phyloP scores from a whole-genome alignment of 495 filamentous ascomycete species.

The Mytilinidion resinicola region DNA sequence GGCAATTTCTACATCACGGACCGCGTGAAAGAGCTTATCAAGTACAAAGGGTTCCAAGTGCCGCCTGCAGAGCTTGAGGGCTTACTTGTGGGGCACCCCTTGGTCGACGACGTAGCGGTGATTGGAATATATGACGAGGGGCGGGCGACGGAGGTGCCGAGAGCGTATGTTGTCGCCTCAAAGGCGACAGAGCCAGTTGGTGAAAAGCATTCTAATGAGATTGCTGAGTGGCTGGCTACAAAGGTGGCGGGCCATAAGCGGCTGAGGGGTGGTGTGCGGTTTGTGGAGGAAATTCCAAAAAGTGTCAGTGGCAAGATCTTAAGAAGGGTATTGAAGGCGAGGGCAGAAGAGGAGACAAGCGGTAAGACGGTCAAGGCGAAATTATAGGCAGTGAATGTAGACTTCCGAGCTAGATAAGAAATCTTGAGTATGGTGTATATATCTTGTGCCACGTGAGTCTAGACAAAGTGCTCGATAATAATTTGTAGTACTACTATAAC shows the following conservation, averaged over 20 bases:
- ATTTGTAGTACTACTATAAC: no score
- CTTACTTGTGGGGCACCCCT: conserved; percentile 27
- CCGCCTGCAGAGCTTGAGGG: conserved; percentile 40
- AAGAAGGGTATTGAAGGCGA: conserved; percentile 25
- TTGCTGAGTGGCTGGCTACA: conserved; percentile 30
- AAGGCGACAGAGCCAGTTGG: conserved; percentile 17
- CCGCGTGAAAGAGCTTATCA: conserved; percentile 51
- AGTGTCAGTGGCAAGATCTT: conserved; percentile 29
- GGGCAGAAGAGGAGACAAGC: conserved; percentile 16
- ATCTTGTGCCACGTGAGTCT: no score
- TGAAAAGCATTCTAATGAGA: conserved; percentile 29
- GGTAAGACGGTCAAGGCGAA: conserved; percentile 26
- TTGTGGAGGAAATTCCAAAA: conserved; percentile 33
- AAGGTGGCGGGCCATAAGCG: conserved; percentile 35
- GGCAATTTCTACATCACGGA: conserved; percentile 52
- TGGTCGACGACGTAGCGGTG: conserved; percentile 37
- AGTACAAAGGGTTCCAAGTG: conserved; percentile 47
- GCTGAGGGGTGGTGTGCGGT: conserved; percentile 28
- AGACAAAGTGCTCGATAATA: no score
- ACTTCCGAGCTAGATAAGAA: neutral
- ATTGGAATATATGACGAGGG: conserved; percentile 36
- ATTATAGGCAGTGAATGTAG: conserved; percentile 8
- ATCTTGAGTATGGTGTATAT: neutral
- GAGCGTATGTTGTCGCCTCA: conserved; percentile 35
- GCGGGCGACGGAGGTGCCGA: conserved; percentile 37